Evolutionary conservation across 2,329 filamentous ascomycete genomes (phyloP), one percentile per base, ranked within the genome.

Genomic region (Geosmithia morbida): DNA sequence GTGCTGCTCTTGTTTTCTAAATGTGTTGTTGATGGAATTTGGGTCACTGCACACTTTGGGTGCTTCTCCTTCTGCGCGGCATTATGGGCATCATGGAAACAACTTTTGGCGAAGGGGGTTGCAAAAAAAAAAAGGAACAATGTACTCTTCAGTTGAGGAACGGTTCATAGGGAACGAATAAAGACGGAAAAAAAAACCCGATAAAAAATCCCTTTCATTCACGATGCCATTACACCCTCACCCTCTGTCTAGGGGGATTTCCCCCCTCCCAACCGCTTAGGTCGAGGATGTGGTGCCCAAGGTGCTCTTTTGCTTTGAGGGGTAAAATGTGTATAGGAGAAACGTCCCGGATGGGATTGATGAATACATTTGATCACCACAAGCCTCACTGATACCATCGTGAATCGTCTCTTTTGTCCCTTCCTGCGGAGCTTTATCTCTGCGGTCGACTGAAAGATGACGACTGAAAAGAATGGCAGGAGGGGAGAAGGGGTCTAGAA

Each of bases 1-100:
- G 92, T 85, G 92, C 92, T 64, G 92, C 92, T 73, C 83, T 98
- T 67, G 92, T 98, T 66, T 98, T 98, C 82, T 98, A 95, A 83
- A 75, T 78, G 72, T 67, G 64, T 72, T 72, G 65, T 72, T 72
- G 65, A 63, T 59, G 41, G 33, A 37, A 58, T 61, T 63, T 57
- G 61, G 59, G 60, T 62, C 59, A 64, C 59, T 60, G 54, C 62
- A 61, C 51, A 50, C 55, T 62, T 61, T 60, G 65, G 57, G 61
- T 64, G 62, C 59, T 64, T 67, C 60, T 65, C 60, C 59, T 66
- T 65, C 13, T 37, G 33, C 33, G 63, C 60, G 62, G 61, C 61
- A 63, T 64, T 26, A 59, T 57, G 64, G 66, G 63, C 63, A 68
- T 67, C 64, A 67, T 66, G 68, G 67, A 69, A 63, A 66, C 62